phyloP scores from a whole-genome alignment of 1,139 yeast genomes.

The Sugiyamaella castrensis region DNA sequence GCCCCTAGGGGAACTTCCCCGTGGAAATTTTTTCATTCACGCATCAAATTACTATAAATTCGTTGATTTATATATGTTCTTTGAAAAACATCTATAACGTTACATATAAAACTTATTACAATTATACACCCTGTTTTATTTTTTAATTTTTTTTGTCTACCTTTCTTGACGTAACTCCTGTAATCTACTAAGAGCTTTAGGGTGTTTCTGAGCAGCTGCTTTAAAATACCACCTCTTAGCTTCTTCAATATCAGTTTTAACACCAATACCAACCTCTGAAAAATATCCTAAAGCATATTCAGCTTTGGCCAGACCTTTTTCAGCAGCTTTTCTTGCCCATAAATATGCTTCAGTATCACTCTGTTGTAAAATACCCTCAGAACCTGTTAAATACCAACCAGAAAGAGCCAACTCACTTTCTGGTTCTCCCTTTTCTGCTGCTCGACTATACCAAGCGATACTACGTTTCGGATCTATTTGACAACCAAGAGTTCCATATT shows the following conservation, averaged over 20 bases:
- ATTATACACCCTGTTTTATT: no score
- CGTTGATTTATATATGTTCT: no score
- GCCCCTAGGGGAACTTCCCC: no score
- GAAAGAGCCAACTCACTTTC: conserved; percentile 87
- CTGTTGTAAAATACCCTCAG: conserved; percentile 63
- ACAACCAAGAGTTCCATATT: conserved; percentile 74
- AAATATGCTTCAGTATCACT: conserved; percentile 76
- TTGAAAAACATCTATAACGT: no score
- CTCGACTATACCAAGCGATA: conserved; percentile 85
- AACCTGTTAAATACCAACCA: conserved; percentile 90
- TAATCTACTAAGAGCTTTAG: conserved; percentile 48
- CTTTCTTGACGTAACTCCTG: conserved; percentile 29
- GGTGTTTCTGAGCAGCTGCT: conserved; percentile 61
- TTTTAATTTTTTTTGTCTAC: no score
- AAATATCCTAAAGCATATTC: conserved; percentile 81
- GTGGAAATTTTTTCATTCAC: no score
- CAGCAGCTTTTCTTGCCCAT: conserved; percentile 88
- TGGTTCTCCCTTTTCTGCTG: conserved; percentile 69
- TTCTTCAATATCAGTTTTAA: conserved; percentile 44
- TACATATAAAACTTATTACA: no score
- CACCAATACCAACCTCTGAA: conserved; percentile 76
- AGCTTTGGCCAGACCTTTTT: conserved; percentile 76
- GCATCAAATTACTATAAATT: no score
- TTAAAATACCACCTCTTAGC: conserved; percentile 54
- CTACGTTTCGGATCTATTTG: conserved; percentile 67